Conservation (phyloP, 768 basidiomycete species). For the Boletus reticuloceps region DNA sequence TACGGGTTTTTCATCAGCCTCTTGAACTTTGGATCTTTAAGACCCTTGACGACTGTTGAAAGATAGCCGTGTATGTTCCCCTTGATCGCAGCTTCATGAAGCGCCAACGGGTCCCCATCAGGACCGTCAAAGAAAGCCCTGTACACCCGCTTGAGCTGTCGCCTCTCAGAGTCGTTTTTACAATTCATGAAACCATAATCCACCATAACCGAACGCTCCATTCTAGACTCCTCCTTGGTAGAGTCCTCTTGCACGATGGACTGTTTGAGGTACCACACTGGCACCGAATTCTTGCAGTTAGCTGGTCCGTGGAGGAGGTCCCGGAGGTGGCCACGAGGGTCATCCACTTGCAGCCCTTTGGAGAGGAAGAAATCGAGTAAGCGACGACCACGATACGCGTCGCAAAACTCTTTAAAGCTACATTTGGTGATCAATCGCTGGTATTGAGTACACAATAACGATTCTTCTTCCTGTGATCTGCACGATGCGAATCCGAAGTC, state of each 20-base stretch:
- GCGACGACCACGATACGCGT: background rate
- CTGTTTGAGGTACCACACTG: conserved; percentile 1
- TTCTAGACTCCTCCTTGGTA: background rate
- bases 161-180: background rate
- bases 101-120: background rate
- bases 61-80: conserved; percentile 1
- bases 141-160: background rate
- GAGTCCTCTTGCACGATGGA: background rate
- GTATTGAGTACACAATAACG: no score
- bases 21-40: background rate
- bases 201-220: background rate
- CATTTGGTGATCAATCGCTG: background rate
- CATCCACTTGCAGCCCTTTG: background rate
- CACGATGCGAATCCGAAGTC: conserved; percentile 2
- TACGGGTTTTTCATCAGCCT: background rate
- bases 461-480: background rate
- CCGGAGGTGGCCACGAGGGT: background rate
- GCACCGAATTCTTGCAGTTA: background rate
- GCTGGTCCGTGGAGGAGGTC: background rate
- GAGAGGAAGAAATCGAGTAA: background rate
- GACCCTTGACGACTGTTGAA: background rate
- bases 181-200: conserved; percentile 5
- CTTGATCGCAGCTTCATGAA: background rate
- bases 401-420: conserved; percentile 3
- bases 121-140: background rate